phyloP scores from a whole-genome alignment of 2,329 filamentous ascomycete species.

The Lizonia empirigonia region DNA sequence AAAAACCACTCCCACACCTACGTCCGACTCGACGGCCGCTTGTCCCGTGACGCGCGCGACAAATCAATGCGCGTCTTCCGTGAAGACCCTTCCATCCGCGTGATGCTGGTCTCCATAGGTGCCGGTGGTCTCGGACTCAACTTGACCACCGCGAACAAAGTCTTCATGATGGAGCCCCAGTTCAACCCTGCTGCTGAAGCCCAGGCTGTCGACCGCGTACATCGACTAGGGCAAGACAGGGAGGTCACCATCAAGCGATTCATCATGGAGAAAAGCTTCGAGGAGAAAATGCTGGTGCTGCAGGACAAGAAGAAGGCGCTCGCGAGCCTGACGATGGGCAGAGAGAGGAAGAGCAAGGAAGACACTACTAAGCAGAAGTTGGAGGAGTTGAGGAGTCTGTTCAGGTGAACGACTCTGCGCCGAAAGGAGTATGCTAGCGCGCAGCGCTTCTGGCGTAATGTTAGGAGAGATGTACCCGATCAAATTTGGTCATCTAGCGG shows the following conservation, averaged over 20 bases:
- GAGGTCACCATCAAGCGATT: conserved; percentile 85
- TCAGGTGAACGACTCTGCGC: conserved; percentile 49
- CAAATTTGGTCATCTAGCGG: not conserved
- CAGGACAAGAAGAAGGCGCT: conserved; percentile 93
- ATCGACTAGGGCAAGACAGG: conserved; percentile 71
- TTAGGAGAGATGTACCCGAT: not conserved
- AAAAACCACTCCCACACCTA: conserved; percentile 68
- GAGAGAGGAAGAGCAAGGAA: conserved; percentile 61
- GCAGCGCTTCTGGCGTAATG: too few species aligned
- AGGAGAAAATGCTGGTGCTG: conserved; percentile 88
- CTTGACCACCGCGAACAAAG: conserved; percentile 80
- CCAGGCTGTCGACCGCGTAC: conserved; percentile 89
- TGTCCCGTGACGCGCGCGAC: conserved; percentile 76
- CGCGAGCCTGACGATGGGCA: conserved; percentile 71
- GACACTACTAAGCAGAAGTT: conserved; percentile 70
- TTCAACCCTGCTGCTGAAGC: conserved; percentile 96
- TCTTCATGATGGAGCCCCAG: conserved; percentile 98
- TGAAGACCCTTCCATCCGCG: conserved; percentile 70
- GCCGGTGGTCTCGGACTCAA: conserved; percentile 93
- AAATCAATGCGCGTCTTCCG: conserved; percentile 79
- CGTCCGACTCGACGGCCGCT: conserved; percentile 87
- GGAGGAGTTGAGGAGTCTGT: conserved; percentile 65
- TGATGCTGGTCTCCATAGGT: conserved; percentile 90
- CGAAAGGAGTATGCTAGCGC: too few species aligned
- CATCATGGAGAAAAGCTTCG: conserved; percentile 88